Evolutionary conservation across 2,329 filamentous ascomycete species (phyloP).

Genomic region (Rutstroemia sp.): DNA sequence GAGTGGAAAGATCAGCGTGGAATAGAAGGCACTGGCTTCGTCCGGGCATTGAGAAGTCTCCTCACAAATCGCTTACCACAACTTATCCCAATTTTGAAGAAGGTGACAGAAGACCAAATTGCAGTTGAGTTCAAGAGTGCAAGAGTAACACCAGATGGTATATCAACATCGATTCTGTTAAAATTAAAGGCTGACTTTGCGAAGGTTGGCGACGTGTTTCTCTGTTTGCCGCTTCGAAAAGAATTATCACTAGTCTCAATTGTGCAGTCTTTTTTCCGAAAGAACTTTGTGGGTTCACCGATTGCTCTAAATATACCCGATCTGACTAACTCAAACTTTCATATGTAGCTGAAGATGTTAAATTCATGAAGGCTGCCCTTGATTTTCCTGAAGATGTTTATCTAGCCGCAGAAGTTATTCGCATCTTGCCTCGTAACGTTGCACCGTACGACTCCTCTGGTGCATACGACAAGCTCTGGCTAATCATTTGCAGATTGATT

Average conservation of each 20-base stretch:
- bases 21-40: conserved; percentile 8
- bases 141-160: too few species aligned
- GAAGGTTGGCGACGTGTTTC: too few species aligned
- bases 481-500: too few species aligned
- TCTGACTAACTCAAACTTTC: too few species aligned
- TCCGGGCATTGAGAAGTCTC: conserved; percentile 8
- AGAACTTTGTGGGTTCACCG: too few species aligned
- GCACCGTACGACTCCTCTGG: neutral
- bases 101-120: neutral
- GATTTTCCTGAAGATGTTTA: neutral
- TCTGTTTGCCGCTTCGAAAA: too few species aligned
- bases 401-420: neutral
- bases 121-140: neutral
- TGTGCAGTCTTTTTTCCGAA: neutral
- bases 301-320: too few species aligned
- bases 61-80: conserved; percentile 10
- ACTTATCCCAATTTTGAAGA: conserved; percentile 6
- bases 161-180: too few species aligned
- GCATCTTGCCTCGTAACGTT: neutral
- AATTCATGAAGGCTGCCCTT: neutral
- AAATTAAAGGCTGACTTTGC: too few species aligned
- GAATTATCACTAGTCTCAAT: too few species aligned
- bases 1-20: conserved; percentile 11
- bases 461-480: too few species aligned
- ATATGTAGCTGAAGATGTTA: neutral